A percentile compares a stretch with the other conserved stretches of the same genome.
phyloP scores from a whole-genome alignment of 2,329 filamentous ascomycete genomes.

The Colletotrichum sublineola region DNA sequence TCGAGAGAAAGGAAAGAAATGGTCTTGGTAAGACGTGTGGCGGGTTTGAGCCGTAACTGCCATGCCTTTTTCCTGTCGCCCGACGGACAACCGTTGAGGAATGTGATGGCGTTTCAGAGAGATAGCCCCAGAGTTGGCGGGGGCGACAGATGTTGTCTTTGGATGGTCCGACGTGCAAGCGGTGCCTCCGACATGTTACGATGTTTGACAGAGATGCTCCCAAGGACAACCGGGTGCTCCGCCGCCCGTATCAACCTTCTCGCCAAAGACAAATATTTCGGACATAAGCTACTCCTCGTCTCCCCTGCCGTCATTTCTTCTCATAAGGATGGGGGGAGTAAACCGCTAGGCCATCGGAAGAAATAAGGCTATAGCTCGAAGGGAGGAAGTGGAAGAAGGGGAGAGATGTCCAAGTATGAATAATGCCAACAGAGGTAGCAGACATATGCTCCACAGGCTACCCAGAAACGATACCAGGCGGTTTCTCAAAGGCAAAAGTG shows the following conservation, averaged over 20 bases:
- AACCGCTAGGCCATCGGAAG: neutral
- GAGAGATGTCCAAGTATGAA: neutral
- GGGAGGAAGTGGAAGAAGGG: neutral
- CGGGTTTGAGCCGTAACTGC: neutral
- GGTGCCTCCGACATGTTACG: neutral
- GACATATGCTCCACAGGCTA: neutral
- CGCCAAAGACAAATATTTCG: neutral
- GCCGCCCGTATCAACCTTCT: neutral
- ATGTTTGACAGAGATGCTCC: neutral
- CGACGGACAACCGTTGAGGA: neutral
- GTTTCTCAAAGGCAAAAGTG: neutral
- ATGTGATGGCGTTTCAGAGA: conserved; percentile 1
- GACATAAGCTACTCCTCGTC: neutral
- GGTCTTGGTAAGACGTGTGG: neutral
- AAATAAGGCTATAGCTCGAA: neutral
- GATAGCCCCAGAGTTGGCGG: neutral
- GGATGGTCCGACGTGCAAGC: neutral
- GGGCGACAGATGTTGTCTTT: neutral
- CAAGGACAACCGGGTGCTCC: neutral
- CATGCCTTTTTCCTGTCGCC: neutral
- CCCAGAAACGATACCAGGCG: no score
- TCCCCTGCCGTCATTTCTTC: no score
- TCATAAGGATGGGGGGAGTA: no score
- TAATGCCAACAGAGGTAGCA: neutral
- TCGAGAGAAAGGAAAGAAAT: neutral